Evolutionary conservation across 306 rosid genomes (phyloP).

Genomic region (Macrotyloma uniflorum): DNA sequence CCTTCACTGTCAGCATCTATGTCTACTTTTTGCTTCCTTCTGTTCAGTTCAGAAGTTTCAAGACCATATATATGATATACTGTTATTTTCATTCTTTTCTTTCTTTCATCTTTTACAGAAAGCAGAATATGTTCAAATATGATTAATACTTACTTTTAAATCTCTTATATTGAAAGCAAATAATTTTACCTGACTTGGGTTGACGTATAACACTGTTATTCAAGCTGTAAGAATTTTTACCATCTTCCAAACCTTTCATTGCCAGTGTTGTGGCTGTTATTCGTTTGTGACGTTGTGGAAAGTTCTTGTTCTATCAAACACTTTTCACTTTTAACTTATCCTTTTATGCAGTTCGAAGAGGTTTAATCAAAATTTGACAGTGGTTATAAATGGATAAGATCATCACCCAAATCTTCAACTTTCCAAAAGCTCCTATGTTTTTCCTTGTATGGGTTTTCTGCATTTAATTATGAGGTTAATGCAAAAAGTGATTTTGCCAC

Average conservation of each 20-base stretch:
- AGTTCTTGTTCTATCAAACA: background rate
- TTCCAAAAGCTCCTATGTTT: background rate
- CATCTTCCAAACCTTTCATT: background rate
- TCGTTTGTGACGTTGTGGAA: background rate
- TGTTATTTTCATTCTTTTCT: background rate
- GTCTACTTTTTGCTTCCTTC: background rate
- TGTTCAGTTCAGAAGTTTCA: background rate
- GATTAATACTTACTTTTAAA: too few relatives aligned
- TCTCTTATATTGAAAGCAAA: too few relatives aligned
- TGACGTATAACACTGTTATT: too few relatives aligned
- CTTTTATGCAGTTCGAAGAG: background rate
- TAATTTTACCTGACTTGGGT: too few relatives aligned
- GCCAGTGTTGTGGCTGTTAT: background rate
- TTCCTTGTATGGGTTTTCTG: background rate
- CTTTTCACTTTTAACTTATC: conserved; percentile 23
- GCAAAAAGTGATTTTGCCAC: conserved; percentile 4
- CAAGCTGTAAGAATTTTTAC: background rate
- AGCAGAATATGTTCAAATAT: too few relatives aligned
- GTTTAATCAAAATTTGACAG: conserved; percentile 22
- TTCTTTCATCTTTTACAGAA: background rate
- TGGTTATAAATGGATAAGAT: conserved; percentile 43
- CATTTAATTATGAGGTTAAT: conserved; percentile 28
- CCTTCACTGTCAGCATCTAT: conserved; percentile 22
- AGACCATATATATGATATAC: background rate
- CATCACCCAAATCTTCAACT: background rate